phyloP scores from a whole-genome alignment of 2,329 filamentous ascomycete genomes.

The Colletotrichum nymphaeae region DNA sequence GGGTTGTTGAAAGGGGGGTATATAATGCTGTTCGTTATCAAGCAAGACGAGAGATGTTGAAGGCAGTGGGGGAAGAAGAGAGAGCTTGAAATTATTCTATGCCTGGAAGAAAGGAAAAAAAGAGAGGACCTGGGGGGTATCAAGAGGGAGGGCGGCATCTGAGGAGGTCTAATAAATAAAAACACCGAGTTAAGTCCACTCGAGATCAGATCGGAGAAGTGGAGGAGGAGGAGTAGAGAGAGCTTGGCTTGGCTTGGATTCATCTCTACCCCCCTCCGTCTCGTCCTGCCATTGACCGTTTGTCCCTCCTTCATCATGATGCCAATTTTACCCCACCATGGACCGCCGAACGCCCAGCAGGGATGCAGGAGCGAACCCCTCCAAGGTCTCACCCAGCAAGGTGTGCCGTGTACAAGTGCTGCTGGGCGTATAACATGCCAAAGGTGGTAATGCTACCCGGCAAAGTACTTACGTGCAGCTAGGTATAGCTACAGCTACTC shows the following conservation, averaged over 20 bases:
- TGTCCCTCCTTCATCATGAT: slow-evolving; percentile 26
- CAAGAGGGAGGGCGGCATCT: slow-evolving; percentile 18
- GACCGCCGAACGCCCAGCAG: neutral
- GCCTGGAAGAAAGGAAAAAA: slow-evolving; percentile 6
- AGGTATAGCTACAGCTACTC: neutral
- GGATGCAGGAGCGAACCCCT: slow-evolving; percentile 2
- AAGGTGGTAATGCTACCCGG: slow-evolving; percentile 18
- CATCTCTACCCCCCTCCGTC: neutral
- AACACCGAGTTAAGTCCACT: slow-evolving; percentile 36
- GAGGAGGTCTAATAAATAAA: slow-evolving; percentile 34
- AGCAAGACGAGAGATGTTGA: neutral
- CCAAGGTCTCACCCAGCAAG: neutral
- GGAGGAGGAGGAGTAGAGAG: slow-evolving; percentile 12
- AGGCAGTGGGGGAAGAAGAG: neutral
- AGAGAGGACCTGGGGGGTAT: slow-evolving; percentile 15
- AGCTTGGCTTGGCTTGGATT: slow-evolving; percentile 18
- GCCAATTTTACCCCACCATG: slow-evolving; percentile 30
- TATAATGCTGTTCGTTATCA: slow-evolving; percentile 28
- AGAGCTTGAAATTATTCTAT: slow-evolving; percentile 29
- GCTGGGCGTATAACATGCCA: slow-evolving; percentile 17
- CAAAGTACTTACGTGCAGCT: neutral
- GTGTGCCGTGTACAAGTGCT: neutral
- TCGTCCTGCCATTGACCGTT: slow-evolving; percentile 32
- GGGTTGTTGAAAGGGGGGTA: slow-evolving; percentile 9
- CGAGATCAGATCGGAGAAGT: slow-evolving; percentile 35